Percentiles rank a stretch among this genome's conserved stretches.
These are phyloP conservation scores for Hymenoscyphus linearis DNA, from an alignment of 2,329 filamentous ascomycete species.

Conservation along the genomic window DNA sequence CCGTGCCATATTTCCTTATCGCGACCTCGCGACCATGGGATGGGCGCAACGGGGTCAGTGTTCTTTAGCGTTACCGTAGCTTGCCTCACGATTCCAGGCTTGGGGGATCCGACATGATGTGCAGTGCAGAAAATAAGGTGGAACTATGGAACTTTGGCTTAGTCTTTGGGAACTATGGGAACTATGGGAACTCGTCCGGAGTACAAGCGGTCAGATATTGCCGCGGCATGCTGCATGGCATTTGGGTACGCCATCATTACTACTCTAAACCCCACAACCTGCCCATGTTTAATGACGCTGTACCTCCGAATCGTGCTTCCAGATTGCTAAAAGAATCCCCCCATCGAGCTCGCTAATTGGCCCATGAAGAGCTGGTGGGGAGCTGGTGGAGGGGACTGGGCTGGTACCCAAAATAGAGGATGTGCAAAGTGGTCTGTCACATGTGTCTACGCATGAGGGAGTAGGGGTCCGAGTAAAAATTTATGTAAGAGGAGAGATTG, in stretches of 20 bases:
- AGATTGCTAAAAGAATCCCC: slow-evolving; percentile 23
- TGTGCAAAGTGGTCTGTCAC: not conserved
- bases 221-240: slow-evolving; percentile 6
- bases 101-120: not conserved
- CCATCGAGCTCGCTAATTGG: slow-evolving; percentile 10
- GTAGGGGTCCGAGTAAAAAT: slow-evolving; percentile 4
- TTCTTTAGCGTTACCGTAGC: not conserved
- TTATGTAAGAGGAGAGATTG: slow-evolving; percentile 9
- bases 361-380: not conserved
- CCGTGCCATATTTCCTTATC: slow-evolving; percentile 8
- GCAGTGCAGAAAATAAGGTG: no score
- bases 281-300: slow-evolving; percentile 11
- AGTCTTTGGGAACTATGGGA: no score
- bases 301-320: slow-evolving; percentile 6
- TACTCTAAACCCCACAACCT: slow-evolving; percentile 23
- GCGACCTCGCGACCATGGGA: not conserved
- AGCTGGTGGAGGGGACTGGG: no score
- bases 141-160: no score
- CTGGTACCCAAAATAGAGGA: not conserved
- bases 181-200: not conserved
- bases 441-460: not conserved
- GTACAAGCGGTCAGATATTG: not conserved
- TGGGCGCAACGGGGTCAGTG: not conserved
- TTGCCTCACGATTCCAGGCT: not conserved
- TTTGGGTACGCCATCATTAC: not conserved